Evolutionary conservation across 495 filamentous ascomycete genomes (phyloP).

Genomic region (Aspergillus kassunensis): DNA sequence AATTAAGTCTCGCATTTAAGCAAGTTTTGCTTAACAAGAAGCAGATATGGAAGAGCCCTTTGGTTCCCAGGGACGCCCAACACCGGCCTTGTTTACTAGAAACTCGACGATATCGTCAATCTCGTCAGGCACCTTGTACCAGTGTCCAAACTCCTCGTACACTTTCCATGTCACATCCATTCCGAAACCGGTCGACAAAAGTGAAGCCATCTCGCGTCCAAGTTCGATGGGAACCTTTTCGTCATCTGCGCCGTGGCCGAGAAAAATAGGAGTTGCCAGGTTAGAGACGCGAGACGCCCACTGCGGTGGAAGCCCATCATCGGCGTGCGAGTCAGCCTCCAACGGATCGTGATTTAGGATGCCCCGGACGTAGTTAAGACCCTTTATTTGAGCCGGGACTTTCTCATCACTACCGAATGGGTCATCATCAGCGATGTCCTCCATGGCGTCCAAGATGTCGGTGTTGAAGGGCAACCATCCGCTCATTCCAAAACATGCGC

Average conservation of each 20-base stretch:
- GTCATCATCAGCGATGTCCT: constrained; percentile 1
- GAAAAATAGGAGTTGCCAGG: constrained; percentile 38
- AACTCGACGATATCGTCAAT: constrained; percentile 50
- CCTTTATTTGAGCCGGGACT: not conserved
- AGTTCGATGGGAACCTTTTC: constrained; percentile 41
- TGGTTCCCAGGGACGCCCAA: too few relatives aligned
- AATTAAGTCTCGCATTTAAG: too few relatives aligned
- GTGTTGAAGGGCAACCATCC: constrained; percentile 51
- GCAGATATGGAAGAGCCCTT: too few relatives aligned
- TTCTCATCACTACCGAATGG: not conserved
- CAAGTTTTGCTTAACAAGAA: too few relatives aligned
- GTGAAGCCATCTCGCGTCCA: constrained; percentile 37
- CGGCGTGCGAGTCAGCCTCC: too few relatives aligned
- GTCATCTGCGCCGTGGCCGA: constrained; percentile 53
- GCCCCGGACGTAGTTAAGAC: not conserved
- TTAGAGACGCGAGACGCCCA: not conserved
- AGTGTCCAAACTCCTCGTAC: constrained; percentile 54
- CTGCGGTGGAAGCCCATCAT: not conserved
- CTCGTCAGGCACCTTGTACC: constrained; percentile 48
- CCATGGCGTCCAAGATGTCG: constrained; percentile 15
- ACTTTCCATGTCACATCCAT: constrained; percentile 44
- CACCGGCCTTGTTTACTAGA: constrained; percentile 15
- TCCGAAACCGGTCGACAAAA: constrained; percentile 34
- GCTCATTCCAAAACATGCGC: constrained; percentile 52
- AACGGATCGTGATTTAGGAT: not conserved